Base-by-base conservation (phyloP, 805 yeast species). In the Sugiyamaella boreocaroliniensis region DNA sequence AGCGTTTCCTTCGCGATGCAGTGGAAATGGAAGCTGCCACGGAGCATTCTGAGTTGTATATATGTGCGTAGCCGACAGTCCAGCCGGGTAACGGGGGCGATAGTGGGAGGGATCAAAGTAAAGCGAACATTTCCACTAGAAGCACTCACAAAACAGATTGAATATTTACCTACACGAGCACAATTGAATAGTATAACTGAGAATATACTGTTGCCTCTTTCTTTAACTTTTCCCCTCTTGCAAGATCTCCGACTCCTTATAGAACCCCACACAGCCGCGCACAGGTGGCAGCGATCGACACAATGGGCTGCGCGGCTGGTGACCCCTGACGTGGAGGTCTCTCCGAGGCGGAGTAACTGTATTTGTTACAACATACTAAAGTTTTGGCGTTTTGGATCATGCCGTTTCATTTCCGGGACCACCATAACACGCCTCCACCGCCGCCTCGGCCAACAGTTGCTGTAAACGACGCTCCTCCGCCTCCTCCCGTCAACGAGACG, bases 401-500 rank as follows among this genome's bases (percentile, higher is more conserved):
- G 37, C 37, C 37, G 11, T 32, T 32, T 14, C 12, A 32, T 14
- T 32, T 32, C 37, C 5, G n/a, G 4, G 37, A 14, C n/a, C 37
- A 32, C n/a, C 12, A 14, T 11, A 9, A 9, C n/a, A 4, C 37
- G 4, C 37, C 37, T 32, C 37, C 37, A 14, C n/a, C 37, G 11
- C 37, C 37, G 3, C 37, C 37, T 32, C 37, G 37, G 11, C 48
- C 48, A 4, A 45, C 48, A 16, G 40, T 45, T 20, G 26, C 48
- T 15, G 48, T 32, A 10, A 14, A 32, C 19, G 40, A n/a, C 5
- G 48, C 48, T 14, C 48, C 48, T 12, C 48, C 41, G 14, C 48
- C 48, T 29, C 48, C 48, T n/a, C 46, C 51, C 12, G 45, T 48
- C 26, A 41, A 41, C 29, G 46, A 22, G 22, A 16, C 19, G 8